Percentiles rank a stretch among this genome's conserved stretches.
Evolutionary conservation across 345 rosid genomes (phyloP).

Genomic region (Boechera retrofracta): DNA sequence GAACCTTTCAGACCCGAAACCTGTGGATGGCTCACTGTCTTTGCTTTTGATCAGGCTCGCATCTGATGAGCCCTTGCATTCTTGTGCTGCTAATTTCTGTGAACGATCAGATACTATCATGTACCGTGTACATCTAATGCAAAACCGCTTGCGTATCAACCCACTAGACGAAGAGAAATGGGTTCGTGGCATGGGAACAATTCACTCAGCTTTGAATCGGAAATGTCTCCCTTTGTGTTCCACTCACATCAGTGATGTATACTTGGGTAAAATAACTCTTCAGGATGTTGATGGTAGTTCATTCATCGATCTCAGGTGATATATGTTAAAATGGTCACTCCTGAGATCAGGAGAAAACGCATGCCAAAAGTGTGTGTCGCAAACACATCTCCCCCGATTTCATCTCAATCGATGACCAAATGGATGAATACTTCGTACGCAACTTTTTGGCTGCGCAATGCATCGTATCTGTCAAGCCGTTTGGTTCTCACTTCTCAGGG

Average conservation of each 20-base stretch:
- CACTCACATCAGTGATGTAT: conserved; percentile 65
- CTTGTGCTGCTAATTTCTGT: conserved; percentile 81
- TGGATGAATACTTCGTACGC: conserved; percentile 1
- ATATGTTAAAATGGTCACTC: not conserved
- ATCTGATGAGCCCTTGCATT: conserved; percentile 60
- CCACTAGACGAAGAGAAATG: conserved; percentile 62
- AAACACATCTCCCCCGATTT: not conserved
- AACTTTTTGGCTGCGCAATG: conserved; percentile 1
- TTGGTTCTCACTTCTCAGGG: not conserved
- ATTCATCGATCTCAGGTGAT: conserved; percentile 61
- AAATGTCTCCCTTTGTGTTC: conserved; percentile 80
- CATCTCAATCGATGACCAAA: not conserved
- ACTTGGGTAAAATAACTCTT: conserved; percentile 75
- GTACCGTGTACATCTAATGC: conserved; percentile 71
- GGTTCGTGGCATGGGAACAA: conserved; percentile 62
- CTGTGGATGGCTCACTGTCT: conserved; percentile 81
- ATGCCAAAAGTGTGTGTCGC: not conserved
- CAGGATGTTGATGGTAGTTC: conserved; percentile 72
- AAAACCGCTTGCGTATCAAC: conserved; percentile 52
- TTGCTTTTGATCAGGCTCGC: conserved; percentile 77
- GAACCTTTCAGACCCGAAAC: conserved; percentile 78
- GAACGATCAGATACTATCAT: conserved; percentile 56
- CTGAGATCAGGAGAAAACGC: conserved; percentile 7
- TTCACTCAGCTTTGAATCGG: conserved; percentile 65
- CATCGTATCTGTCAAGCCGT: not conserved